These are phyloP conservation scores for Pythium insidiosum DNA, from an alignment of 352 stramenopile species.

Conservation along the genomic window DNA sequence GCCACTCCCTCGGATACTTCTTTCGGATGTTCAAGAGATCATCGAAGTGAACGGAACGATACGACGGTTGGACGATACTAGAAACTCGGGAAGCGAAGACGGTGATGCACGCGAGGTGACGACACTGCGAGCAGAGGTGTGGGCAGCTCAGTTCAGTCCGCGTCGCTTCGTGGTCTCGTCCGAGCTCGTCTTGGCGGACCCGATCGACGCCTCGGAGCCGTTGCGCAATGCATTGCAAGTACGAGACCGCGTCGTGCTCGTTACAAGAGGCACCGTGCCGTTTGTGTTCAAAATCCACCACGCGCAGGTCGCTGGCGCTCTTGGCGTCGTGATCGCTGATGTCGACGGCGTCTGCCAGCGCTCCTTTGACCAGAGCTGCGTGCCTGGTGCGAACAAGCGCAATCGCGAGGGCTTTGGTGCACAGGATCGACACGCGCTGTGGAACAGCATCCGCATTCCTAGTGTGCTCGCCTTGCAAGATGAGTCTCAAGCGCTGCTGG, in stretches of 20 bases:
- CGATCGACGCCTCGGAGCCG: slow-evolving; percentile 37
- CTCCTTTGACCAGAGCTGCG: slow-evolving; percentile 63
- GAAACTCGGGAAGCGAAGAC: too few species aligned
- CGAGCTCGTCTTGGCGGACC: slow-evolving; percentile 56
- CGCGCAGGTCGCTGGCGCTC: slow-evolving; percentile 50
- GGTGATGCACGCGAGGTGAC: too few species aligned
- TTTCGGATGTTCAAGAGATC: slow-evolving; percentile 53
- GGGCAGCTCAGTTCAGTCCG: slow-evolving; percentile 60
- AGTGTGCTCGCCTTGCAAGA: slow-evolving; percentile 39
- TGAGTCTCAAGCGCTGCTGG: slow-evolving; percentile 23
- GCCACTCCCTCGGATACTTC: slow-evolving; percentile 4
- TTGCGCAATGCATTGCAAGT: slow-evolving; percentile 40
- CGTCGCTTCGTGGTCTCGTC: slow-evolving; percentile 56
- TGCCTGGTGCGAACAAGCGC: slow-evolving; percentile 37
- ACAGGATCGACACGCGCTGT: slow-evolving; percentile 42
- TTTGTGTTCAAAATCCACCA: slow-evolving; percentile 65
- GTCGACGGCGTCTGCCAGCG: slow-evolving; percentile 26
- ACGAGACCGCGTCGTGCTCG: slow-evolving; percentile 49
- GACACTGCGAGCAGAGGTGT: slow-evolving; percentile 47
- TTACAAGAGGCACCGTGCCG: slow-evolving; percentile 36
- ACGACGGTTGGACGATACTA: too few species aligned
- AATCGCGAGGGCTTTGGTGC: slow-evolving; percentile 50
- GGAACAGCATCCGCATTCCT: slow-evolving; percentile 48
- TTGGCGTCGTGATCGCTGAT: slow-evolving; percentile 63
- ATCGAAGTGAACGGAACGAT: too few species aligned